A percentile compares a stretch with the other conserved stretches of the same genome.
These are phyloP conservation scores for Diversispora epigaea DNA, from an alignment of 192 early-diverging fungal species.

Conservation along the genomic window DNA sequence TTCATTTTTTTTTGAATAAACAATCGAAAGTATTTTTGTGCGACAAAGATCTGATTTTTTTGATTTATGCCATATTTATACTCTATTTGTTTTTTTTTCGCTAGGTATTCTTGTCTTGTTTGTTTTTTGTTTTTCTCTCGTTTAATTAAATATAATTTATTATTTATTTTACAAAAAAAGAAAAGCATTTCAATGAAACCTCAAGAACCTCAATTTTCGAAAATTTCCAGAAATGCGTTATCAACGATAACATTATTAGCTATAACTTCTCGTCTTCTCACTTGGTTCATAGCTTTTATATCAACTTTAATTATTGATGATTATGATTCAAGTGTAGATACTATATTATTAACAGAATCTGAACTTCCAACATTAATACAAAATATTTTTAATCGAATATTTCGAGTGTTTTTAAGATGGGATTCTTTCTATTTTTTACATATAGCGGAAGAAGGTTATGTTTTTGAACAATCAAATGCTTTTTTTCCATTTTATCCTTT, in stretches of 20 bases:
- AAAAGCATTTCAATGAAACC: too few relatives aligned
- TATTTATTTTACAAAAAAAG: too few relatives aligned
- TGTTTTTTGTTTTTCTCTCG: too few relatives aligned
- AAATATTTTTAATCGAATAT: constrained; percentile 37
- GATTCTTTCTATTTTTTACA: constrained; percentile 86
- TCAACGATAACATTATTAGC: constrained; percentile 31
- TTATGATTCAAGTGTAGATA: constrained; percentile 59
- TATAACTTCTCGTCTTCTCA: constrained; percentile 45
- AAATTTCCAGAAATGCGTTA: not conserved
- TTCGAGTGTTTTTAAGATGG: constrained; percentile 75
- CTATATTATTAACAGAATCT: constrained; percentile 34
- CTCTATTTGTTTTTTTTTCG: too few relatives aligned
- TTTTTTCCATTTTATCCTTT: constrained; percentile 83
- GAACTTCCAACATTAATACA: not conserved
- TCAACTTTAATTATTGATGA: constrained; percentile 54
- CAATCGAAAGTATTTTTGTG: too few relatives aligned
- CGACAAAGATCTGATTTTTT: too few relatives aligned
- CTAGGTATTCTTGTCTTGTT: too few relatives aligned
- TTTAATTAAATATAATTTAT: too few relatives aligned
- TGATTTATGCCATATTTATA: too few relatives aligned
- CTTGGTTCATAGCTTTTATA: constrained; percentile 46
- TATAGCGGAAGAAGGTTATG: constrained; percentile 75
- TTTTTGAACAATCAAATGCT: constrained; percentile 86
- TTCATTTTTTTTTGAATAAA: too few relatives aligned
- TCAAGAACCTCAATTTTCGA: too few relatives aligned